phyloP scores from a whole-genome alignment of 1,139 yeast genomes.

The Yueomyces sp. region DNA sequence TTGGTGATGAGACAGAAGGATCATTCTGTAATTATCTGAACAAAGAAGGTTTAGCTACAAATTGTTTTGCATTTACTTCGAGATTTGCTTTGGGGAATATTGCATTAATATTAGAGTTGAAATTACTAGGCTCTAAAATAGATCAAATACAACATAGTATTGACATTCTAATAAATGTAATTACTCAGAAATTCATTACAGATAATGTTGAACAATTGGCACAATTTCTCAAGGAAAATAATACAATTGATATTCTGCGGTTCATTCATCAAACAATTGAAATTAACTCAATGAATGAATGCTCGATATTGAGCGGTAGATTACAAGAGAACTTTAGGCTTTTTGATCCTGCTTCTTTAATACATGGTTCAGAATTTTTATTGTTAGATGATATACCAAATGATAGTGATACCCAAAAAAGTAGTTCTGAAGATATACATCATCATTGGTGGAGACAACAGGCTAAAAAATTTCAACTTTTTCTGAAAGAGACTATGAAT shows the following conservation, averaged over 20 bases:
- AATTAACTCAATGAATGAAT: slow-evolving; percentile 34
- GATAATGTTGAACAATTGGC: slow-evolving; percentile 23
- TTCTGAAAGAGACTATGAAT: slow-evolving; percentile 21
- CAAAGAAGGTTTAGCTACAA: slow-evolving; percentile 24
- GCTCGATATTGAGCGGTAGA: slow-evolving; percentile 25
- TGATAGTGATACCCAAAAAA: not conserved
- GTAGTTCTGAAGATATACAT: slow-evolving; percentile 10
- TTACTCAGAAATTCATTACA: slow-evolving; percentile 14
- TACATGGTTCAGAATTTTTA: slow-evolving; percentile 15
- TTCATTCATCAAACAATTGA: slow-evolving; percentile 30
- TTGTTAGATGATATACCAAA: not conserved
- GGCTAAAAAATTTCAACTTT: slow-evolving; percentile 26
- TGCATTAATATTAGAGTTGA: slow-evolving; percentile 34
- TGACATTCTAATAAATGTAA: slow-evolving; percentile 20
- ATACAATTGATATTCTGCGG: slow-evolving; percentile 33
- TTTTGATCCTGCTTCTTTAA: slow-evolving; percentile 27
- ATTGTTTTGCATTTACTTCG: slow-evolving; percentile 31
- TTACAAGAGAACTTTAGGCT: slow-evolving; percentile 27
- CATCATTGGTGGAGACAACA: slow-evolving; percentile 29
- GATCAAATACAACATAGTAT: slow-evolving; percentile 24
- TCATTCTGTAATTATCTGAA: slow-evolving; percentile 31
- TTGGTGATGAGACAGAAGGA: slow-evolving; percentile 48
- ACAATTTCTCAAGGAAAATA: slow-evolving; percentile 31
- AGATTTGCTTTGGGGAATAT: slow-evolving; percentile 25
- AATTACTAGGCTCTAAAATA: slow-evolving; percentile 32